Evolutionary conservation across 768 basidiomycete genomes (phyloP).

Genomic region (Mycena rosella): DNA sequence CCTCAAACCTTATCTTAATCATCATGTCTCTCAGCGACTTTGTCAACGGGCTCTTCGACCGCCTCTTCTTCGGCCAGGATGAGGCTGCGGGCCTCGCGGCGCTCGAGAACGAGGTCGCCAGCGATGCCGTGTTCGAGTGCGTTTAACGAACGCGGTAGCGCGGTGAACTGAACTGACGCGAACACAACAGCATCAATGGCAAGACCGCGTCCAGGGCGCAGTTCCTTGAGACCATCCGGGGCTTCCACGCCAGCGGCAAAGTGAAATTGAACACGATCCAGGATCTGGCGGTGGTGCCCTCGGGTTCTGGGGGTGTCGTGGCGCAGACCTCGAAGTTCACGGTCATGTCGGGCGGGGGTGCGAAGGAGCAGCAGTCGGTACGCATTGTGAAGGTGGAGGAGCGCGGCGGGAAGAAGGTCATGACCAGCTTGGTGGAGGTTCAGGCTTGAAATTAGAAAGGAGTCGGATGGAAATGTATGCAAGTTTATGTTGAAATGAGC

Average conservation of each 20-base stretch:
- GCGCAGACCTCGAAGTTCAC: conserved; percentile 19
- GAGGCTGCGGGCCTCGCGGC: conserved; percentile 19
- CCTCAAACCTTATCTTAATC: too few species aligned
- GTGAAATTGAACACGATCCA: conserved; percentile 11
- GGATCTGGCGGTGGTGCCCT: conserved; percentile 22
- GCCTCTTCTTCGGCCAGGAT: conserved; percentile 17
- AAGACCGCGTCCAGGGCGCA: conserved; percentile 1
- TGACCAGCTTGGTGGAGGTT: background rate
- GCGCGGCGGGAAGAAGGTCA: background rate
- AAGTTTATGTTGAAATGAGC: too few species aligned
- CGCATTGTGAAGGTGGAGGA: background rate
- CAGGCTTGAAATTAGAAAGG: background rate
- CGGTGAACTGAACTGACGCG: background rate
- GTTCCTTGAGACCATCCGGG: conserved; percentile 24
- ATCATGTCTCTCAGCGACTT: too few species aligned
- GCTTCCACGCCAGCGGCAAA: conserved; percentile 6
- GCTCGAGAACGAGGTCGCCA: conserved; percentile 23
- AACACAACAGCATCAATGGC: conserved; percentile 15
- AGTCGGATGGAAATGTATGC: too few species aligned
- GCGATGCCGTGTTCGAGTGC: conserved; percentile 16
- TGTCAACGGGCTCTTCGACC: conserved; percentile 29
- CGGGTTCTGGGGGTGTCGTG: conserved; percentile 15
- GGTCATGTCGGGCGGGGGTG: background rate
- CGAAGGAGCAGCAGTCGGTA: background rate
- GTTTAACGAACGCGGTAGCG: background rate